Conservation (phyloP, 345 rosid genomes). For the Salix arbutifolia region DNA sequence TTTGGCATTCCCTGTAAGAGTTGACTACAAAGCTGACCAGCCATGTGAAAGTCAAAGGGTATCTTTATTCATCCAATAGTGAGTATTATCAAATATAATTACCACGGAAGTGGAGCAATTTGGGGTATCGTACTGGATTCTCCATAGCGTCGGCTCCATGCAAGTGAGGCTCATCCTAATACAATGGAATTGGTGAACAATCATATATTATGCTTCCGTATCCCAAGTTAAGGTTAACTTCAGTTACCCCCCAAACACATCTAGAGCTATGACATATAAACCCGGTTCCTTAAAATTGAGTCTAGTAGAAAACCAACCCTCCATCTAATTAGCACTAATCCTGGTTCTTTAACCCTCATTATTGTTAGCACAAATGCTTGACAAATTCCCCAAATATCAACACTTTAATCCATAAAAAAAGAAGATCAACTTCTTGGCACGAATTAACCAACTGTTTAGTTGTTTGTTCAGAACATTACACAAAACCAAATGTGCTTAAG, state of each 20-base stretch:
- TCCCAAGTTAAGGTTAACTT: background rate
- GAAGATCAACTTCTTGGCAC: background rate
- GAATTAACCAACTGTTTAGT: background rate
- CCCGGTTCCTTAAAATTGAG: background rate
- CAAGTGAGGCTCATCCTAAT: background rate
- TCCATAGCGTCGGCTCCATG: background rate
- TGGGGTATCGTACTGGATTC: background rate
- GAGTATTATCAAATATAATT: background rate
- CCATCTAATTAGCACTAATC: background rate
- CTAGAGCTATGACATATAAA: background rate
- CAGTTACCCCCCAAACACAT: background rate
- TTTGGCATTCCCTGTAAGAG: background rate
- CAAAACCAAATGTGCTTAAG: background rate
- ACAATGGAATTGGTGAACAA: background rate
- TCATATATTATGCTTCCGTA: background rate
- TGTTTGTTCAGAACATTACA: background rate
- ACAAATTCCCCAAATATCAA: background rate
- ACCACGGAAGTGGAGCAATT: background rate
- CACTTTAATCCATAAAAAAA: background rate
- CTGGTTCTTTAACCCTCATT: background rate
- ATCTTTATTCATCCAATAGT: background rate
- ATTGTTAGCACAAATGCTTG: background rate
- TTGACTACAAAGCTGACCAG: background rate
- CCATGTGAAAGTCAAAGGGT: no score
- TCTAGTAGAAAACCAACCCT: background rate